Conservation (phyloP, 345 rosid genomes). For the Iberis pinnata region DNA sequence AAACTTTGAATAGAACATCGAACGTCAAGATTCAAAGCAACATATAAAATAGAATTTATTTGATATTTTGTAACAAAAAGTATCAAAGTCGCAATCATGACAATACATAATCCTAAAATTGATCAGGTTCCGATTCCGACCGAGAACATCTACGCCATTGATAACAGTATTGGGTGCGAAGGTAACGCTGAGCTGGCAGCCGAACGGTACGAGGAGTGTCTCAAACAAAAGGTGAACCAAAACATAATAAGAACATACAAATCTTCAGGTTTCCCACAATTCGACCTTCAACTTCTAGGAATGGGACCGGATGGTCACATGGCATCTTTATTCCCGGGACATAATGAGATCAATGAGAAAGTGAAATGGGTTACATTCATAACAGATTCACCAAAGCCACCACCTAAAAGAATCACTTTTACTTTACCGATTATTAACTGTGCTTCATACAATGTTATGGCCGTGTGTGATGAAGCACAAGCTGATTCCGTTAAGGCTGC, state of each 20-base stretch:
- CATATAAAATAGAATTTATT: not conserved
- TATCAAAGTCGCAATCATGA: not conserved
- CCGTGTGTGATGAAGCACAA: conserved; percentile 52
- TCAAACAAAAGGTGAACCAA: conserved; percentile 42
- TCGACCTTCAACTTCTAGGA: conserved; percentile 75
- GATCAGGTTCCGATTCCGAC: conserved; percentile 50
- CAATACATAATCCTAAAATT: not conserved
- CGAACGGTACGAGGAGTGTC: conserved; percentile 48
- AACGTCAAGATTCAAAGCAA: too few relatives aligned
- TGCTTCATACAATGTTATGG: conserved; percentile 58
- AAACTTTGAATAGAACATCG: too few relatives aligned
- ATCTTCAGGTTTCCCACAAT: conserved; percentile 52
- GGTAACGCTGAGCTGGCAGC: conserved; percentile 64
- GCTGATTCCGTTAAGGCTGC: conserved; percentile 48
- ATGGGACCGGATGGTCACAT: conserved; percentile 88
- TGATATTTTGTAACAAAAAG: not conserved
- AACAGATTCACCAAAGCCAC: conserved; percentile 73
- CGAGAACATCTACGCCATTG: conserved; percentile 58
- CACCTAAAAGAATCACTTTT: conserved; percentile 70
- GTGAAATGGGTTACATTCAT: conserved; percentile 72
- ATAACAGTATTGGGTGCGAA: conserved; percentile 54
- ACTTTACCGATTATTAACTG: conserved; percentile 78
- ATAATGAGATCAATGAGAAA: conserved; percentile 50
- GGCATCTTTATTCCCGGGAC: conserved; percentile 76
- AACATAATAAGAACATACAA: conserved; percentile 34